Percentiles rank a stretch among this genome's conserved stretches.
Conservation (phyloP, 1,284 basidiomycete species). For the Vanrija pseudolonga region DNA sequence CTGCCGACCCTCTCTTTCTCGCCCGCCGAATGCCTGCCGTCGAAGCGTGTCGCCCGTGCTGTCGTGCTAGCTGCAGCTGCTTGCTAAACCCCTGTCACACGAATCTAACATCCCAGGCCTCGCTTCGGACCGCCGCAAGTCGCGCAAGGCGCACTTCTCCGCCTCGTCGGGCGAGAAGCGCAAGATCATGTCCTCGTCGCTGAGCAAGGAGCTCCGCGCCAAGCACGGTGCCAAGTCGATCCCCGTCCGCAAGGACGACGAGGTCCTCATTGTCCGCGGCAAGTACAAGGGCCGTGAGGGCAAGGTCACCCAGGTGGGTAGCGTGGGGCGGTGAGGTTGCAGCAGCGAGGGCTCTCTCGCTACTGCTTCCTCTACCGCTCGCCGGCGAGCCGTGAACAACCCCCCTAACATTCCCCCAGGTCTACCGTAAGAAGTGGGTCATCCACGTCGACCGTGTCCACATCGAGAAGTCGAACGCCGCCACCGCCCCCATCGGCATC, state of each 20-base stretch:
- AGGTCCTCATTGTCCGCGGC: slow-evolving; percentile 92
- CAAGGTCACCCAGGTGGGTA: slow-evolving; percentile 73
- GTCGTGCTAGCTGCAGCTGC: too few relatives aligned
- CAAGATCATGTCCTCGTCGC: slow-evolving; percentile 95
- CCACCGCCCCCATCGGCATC: slow-evolving; percentile 87
- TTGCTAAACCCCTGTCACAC: not conserved
- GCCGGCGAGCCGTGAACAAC: not conserved
- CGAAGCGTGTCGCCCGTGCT: too few relatives aligned
- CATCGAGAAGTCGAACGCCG: slow-evolving; percentile 97
- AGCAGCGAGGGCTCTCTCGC: not conserved
- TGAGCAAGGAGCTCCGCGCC: slow-evolving; percentile 89
- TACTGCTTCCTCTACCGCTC: not conserved
- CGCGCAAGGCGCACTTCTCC: slow-evolving; percentile 92
- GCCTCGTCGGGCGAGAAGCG: slow-evolving; percentile 90
- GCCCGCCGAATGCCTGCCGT: not conserved
- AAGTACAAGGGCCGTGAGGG: slow-evolving; percentile 99
- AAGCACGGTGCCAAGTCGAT: slow-evolving; percentile 93
- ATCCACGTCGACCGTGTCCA: slow-evolving; percentile 98
- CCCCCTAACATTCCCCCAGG: slow-evolving; percentile 57
- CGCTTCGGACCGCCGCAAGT: slow-evolving; percentile 72
- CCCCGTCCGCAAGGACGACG: slow-evolving; percentile 97
- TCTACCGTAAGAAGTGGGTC: slow-evolving; percentile 99
- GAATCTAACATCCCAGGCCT: slow-evolving; percentile 33
- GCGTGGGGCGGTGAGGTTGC: not conserved
- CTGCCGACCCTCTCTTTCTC: not conserved